Conservation (phyloP, 2,329 filamentous ascomycete genomes). For the Sclerotinia nivalis region DNA sequence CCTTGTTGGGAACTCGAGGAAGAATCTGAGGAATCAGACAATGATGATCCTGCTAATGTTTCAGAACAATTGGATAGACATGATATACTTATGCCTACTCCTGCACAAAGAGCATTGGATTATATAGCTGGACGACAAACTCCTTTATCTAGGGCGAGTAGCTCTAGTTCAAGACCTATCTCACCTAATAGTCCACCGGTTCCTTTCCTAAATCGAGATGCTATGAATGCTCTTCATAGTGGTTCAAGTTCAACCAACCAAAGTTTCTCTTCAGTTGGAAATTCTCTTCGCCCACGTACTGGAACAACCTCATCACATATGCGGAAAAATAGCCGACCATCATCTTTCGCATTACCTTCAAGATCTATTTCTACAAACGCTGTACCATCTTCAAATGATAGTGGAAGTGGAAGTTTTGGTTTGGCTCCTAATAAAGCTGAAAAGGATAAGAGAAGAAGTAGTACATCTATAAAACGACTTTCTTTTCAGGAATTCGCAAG, state of each 20-base stretch:
- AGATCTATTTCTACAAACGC: conserved; percentile 36
- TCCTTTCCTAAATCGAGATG: conserved; percentile 38
- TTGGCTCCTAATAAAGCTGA: conserved; percentile 26
- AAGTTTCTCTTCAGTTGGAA: neutral
- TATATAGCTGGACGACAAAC: conserved; percentile 40
- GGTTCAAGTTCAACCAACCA: conserved; percentile 21
- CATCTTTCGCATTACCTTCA: conserved; percentile 36
- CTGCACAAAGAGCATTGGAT: conserved; percentile 40
- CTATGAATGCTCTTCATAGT: conserved; percentile 38
- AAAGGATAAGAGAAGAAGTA: conserved; percentile 52
- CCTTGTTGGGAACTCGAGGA: conserved; percentile 37
- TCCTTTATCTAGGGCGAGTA: conserved; percentile 21
- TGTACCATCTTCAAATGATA: conserved; percentile 31
- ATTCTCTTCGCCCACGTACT: conserved; percentile 34
- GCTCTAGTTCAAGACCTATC: conserved; percentile 27
- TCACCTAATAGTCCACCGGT: conserved; percentile 35
- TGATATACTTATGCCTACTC: conserved; percentile 37
- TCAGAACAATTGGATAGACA: conserved; percentile 29
- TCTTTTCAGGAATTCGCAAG: conserved; percentile 64
- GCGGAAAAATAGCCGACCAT: conserved; percentile 31
- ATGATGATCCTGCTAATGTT: conserved; percentile 43
- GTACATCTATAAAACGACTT: conserved; percentile 56
- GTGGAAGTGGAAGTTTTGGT: conserved; percentile 26
- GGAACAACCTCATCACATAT: conserved; percentile 31
- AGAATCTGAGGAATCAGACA: conserved; percentile 45